Percentiles rank a stretch among this genome's conserved stretches.
Evolutionary conservation across 2,329 filamentous ascomycete genomes (phyloP).

Genomic region (Gyromitra esculenta): DNA sequence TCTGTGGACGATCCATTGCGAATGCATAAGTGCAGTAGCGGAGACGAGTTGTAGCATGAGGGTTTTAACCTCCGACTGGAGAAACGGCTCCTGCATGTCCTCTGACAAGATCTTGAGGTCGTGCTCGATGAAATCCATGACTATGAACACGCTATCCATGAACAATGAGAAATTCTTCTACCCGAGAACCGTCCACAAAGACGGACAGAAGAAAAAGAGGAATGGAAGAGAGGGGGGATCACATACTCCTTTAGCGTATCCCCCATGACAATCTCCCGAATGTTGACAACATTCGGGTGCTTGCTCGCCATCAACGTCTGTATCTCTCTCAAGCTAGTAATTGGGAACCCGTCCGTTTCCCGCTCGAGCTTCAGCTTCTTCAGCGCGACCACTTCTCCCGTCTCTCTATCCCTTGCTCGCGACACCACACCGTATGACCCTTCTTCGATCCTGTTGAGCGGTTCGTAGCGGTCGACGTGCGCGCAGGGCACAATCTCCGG

Average conservation of each 20-base stretch:
- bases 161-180: conserved; percentile 35
- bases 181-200: conserved; percentile 4
- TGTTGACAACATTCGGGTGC: conserved; percentile 82
- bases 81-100: conserved; percentile 92
- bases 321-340: conserved; percentile 93
- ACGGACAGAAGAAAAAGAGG: neutral
- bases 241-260: conserved; percentile 69
- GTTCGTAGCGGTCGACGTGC: conserved; percentile 82
- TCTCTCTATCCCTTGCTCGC: conserved; percentile 76
- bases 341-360: conserved; percentile 82
- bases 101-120: conserved; percentile 92
- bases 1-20: conserved; percentile 88
- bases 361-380: conserved; percentile 93
- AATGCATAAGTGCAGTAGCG: conserved; percentile 85
- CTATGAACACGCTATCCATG: conserved; percentile 78
- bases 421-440: conserved; percentile 96
- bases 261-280: conserved; percentile 86
- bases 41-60: conserved; percentile 82
- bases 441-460: conserved; percentile 96
- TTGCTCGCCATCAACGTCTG: conserved; percentile 78
- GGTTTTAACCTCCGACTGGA: conserved; percentile 91
- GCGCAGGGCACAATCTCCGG: conserved; percentile 72
- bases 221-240: neutral
- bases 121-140: conserved; percentile 97
- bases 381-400: conserved; percentile 84